Percentiles rank a stretch among this genome's conserved stretches.
These are phyloP conservation scores for Botrytis medusae DNA, from an alignment of 2,329 filamentous ascomycete genomes.

Conservation along the genomic window DNA sequence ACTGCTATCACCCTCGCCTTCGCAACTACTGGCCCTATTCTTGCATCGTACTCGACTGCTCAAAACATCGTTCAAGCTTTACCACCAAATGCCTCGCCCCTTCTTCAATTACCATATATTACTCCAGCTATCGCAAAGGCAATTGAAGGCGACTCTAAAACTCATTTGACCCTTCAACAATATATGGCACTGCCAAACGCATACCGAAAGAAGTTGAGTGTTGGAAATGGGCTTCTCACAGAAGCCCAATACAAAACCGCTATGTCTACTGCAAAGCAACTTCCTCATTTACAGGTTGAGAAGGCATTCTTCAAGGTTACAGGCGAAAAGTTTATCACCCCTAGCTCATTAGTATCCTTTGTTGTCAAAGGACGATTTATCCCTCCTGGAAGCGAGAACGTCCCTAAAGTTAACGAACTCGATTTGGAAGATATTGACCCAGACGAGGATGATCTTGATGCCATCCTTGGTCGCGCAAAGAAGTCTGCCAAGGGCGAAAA, in stretches of 20 bases:
- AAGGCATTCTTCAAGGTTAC: slow-evolving; percentile 98
- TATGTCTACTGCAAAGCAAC: slow-evolving; percentile 74
- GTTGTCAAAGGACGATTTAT: slow-evolving; percentile 94
- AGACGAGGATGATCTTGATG: slow-evolving; percentile 87
- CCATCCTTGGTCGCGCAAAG: slow-evolving; percentile 73
- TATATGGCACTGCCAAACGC: slow-evolving; percentile 84
- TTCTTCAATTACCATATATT: slow-evolving; percentile 89
- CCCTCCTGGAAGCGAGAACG: slow-evolving; percentile 74
- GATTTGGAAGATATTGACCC: slow-evolving; percentile 92
- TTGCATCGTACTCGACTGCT: slow-evolving; percentile 76
- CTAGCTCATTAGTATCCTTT: slow-evolving; percentile 87
- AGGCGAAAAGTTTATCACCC: slow-evolving; percentile 89
- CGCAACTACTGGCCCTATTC: slow-evolving; percentile 76
- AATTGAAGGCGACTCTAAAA: slow-evolving; percentile 73
- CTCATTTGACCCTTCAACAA: slow-evolving; percentile 75
- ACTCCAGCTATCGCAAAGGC: slow-evolving; percentile 64
- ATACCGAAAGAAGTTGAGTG: slow-evolving; percentile 68
- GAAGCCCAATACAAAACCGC: slow-evolving; percentile 75
- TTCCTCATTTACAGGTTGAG: slow-evolving; percentile 80
- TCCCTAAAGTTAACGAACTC: slow-evolving; percentile 71
- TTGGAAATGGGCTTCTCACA: slow-evolving; percentile 69
- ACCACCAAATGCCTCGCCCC: slow-evolving; percentile 76
- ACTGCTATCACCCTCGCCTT: slow-evolving; percentile 85
- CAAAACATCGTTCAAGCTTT: slow-evolving; percentile 91
- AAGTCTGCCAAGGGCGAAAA: slow-evolving; percentile 64